Conservation (phyloP, 2,329 filamentous ascomycete genomes). For the Zymoseptoria tritici region DNA sequence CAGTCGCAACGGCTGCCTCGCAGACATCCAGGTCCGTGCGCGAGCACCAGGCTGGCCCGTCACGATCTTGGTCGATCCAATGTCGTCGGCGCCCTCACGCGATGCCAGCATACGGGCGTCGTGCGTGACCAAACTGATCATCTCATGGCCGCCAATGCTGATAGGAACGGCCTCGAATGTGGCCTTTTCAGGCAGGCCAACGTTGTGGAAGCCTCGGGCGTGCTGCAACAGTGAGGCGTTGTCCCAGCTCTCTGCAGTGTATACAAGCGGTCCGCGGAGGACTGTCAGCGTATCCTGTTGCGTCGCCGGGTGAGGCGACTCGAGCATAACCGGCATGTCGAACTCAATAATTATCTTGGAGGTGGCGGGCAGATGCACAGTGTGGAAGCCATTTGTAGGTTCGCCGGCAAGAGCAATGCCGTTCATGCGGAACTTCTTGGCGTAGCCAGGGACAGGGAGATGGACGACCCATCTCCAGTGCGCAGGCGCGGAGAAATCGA, state of each 20-base stretch:
- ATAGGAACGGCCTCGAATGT: not conserved
- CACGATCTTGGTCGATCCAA: conserved; percentile 1
- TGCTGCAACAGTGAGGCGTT: not conserved
- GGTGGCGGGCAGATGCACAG: not conserved
- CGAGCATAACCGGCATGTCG: conserved; percentile 1
- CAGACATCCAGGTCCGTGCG: not conserved
- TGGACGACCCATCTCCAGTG: not conserved
- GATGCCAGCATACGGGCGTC: conserved; percentile 1
- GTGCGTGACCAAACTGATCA: conserved; percentile 1
- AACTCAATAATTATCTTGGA: not conserved
- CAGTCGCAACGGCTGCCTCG: not conserved
- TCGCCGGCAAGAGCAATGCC: not conserved
- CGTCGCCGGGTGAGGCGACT: not conserved
- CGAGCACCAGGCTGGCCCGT: conserved; percentile 1
- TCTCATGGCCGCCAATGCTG: not conserved
- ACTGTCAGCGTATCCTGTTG: conserved; percentile 1
- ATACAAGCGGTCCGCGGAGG: conserved; percentile 1
- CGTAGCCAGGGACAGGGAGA: conserved; percentile 1
- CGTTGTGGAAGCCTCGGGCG: not conserved
- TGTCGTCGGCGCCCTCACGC: not conserved
- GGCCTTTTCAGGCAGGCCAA: conserved; percentile 2
- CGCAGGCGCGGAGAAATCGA: conserved; percentile 1
- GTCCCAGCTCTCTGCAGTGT: conserved; percentile 2
- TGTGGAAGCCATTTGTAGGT: not conserved
- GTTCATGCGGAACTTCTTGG: conserved; percentile 1